Conservation (phyloP, 1,139 yeast species). For the Chernovozyma aurita region DNA sequence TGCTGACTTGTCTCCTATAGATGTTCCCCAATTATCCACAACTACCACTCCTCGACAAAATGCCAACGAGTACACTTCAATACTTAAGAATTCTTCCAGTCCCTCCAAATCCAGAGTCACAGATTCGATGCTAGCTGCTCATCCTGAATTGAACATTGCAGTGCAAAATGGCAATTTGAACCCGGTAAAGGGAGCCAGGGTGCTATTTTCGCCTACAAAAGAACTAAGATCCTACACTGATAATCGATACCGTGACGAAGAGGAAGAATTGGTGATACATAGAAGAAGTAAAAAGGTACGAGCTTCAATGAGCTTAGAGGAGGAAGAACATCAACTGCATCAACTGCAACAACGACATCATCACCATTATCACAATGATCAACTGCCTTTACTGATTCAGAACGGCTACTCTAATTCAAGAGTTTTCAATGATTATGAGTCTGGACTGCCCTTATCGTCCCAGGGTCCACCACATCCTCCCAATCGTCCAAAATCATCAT, state of each 20-base stretch:
- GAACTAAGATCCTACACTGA: slow-evolving; percentile 14
- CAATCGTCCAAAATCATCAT: background rate
- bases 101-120: slow-evolving; percentile 9
- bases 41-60: slow-evolving; percentile 3
- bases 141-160: slow-evolving; percentile 32
- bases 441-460: background rate
- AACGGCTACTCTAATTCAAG: background rate
- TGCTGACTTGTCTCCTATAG: slow-evolving; percentile 3
- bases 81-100: background rate
- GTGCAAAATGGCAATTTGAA: slow-evolving; percentile 25
- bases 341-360: background rate
- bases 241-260: background rate
- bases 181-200: slow-evolving; percentile 39
- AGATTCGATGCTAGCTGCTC: slow-evolving; percentile 20
- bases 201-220: slow-evolving; percentile 40
- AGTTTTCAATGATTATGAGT: background rate
- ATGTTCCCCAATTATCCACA: slow-evolving; percentile 1
- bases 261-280: background rate
- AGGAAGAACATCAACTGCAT: background rate
- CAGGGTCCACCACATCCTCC: background rate
- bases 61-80: background rate
- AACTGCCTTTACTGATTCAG: no score
- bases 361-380: no score
- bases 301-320: background rate
- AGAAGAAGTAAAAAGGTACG: background rate